Base-by-base conservation (phyloP, 129 eudicot species). In the Rutidosis leptorrhynchoides region DNA sequence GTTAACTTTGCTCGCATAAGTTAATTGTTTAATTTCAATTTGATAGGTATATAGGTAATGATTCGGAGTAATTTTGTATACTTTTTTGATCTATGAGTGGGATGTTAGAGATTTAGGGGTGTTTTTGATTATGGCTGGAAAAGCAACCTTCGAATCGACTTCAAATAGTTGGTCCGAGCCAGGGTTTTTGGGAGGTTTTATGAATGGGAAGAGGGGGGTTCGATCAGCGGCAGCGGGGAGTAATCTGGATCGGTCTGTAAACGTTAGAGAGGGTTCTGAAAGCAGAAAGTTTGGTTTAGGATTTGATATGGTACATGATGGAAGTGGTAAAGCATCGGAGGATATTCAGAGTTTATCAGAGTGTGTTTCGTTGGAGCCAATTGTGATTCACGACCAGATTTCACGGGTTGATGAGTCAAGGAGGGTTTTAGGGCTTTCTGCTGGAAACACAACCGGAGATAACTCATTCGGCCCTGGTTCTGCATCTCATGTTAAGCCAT, bases 251-350 rank as follows among this genome's bases (percentile, higher is more conserved):
- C 74, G 90, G 77, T 74, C 81, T 19, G 82, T 87, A 33, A 86
- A 79, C 76, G 74, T 81, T 59, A 78, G 96, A 64, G 96, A 89
- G 74, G 77, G 82, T 72, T 52, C 72, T 67, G 93, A 83, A 14
- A 67, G 71, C 77, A 70, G 88, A 67, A 77, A 67, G 63, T 66
- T 83, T 71, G 76, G 82, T 79, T 74, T 90, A 14, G 95, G 86
- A 24, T 58, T 79, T 79, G 86, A 70, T 22, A 48, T 64, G 61
- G 77, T 83, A 51, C 80, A 80, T 43, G 80, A 65, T 22, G 77
- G 56, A 63, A 72, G 62, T 63, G 64, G 63, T 83, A 77, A 63
- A 15, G 46, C 52, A 29, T 72, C 64, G 0, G 85, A 68, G 17
- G 90, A 82, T 48, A 59, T 76, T 28, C 72, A 80, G 54, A 63